These are phyloP conservation scores for Penicillium turbatum DNA, from an alignment of 495 filamentous ascomycete genomes.

Conservation along the genomic window DNA sequence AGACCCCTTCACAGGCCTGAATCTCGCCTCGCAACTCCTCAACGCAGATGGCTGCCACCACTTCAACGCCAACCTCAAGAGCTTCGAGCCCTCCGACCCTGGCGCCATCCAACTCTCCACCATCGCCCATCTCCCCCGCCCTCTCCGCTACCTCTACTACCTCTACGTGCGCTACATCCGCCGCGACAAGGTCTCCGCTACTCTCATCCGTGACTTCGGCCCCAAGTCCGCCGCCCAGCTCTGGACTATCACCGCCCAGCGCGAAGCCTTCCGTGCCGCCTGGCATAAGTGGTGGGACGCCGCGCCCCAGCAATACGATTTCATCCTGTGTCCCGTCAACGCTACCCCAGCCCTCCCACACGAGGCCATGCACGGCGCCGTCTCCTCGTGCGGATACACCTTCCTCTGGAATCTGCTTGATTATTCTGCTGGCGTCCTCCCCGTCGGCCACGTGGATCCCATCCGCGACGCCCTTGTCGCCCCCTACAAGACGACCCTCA, in stretches of 20 bases:
- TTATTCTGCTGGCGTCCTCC: conserved; percentile 80
- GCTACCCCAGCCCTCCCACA: conserved; percentile 88
- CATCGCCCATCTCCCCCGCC: conserved; percentile 68
- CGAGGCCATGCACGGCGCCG: conserved; percentile 78
- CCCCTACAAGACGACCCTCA: conserved; percentile 46
- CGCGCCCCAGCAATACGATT: conserved; percentile 61
- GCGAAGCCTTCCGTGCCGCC: conserved; percentile 69
- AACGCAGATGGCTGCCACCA: conserved; percentile 84
- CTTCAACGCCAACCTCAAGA: conserved; percentile 70
- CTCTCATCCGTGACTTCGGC: conserved; percentile 66
- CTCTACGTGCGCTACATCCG: conserved; percentile 80
- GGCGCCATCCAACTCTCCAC: conserved; percentile 70
- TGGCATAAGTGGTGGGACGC: conserved; percentile 85
- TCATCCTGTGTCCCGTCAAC: conserved; percentile 80
- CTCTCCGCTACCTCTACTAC: conserved; percentile 82
- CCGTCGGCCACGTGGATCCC: conserved; percentile 79
- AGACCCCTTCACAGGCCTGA: conserved; percentile 65
- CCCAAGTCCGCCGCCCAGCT: conserved; percentile 67
- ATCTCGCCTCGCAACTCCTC: conserved; percentile 78
- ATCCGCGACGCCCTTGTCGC: conserved; percentile 59
- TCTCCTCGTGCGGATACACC: conserved; percentile 89
- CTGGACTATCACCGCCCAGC: conserved; percentile 72
- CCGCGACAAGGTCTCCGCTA: conserved; percentile 72
- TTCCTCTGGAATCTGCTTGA: conserved; percentile 95
- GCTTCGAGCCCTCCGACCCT: conserved; percentile 74